phyloP scores from a whole-genome alignment of 345 rosid genomes.

The Barbarea vulgaris region DNA sequence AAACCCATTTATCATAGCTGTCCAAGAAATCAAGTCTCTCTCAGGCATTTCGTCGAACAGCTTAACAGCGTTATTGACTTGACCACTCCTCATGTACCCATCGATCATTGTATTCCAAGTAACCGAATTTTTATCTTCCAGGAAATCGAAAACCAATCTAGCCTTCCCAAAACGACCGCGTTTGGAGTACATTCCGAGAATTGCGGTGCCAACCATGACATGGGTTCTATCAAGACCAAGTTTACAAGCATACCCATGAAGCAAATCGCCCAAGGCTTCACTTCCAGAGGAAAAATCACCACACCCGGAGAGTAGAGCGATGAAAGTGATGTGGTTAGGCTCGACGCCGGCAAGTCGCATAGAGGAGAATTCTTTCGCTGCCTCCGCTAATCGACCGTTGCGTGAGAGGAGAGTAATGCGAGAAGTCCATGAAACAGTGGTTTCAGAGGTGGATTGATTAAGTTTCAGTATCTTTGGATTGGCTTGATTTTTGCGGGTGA shows the following conservation, averaged over 20 bases:
- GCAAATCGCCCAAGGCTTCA: slow-evolving; percentile 47
- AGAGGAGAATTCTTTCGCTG: slow-evolving; percentile 52
- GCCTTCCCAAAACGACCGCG: slow-evolving; percentile 49
- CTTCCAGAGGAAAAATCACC: slow-evolving; percentile 44
- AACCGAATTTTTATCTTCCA: slow-evolving; percentile 53
- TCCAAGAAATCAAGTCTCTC: slow-evolving; percentile 68
- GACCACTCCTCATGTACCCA: slow-evolving; percentile 58
- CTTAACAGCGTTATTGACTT: slow-evolving; percentile 45
- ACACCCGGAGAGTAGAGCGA: slow-evolving; percentile 60
- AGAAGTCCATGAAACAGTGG: slow-evolving; percentile 67
- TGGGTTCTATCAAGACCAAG: slow-evolving; percentile 50
- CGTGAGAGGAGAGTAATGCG: slow-evolving; percentile 69
- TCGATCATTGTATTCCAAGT: slow-evolving; percentile 83
- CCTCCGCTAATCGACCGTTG: slow-evolving; percentile 53
- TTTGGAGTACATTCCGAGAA: slow-evolving; percentile 67
- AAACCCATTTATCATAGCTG: slow-evolving; percentile 73
- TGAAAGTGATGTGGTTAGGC: slow-evolving; percentile 68
- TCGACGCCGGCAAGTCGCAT: slow-evolving; percentile 61
- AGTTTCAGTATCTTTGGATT: slow-evolving; percentile 24
- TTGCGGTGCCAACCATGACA: slow-evolving; percentile 72
- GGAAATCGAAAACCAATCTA: slow-evolving; percentile 53
- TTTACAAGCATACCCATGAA: slow-evolving; percentile 69
- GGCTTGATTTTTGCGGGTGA: slow-evolving; percentile 27
- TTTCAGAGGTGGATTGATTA: slow-evolving; percentile 31
- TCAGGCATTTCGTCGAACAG: slow-evolving; percentile 68